Base-by-base conservation (phyloP, 129 eudicot genomes). In the Artemisia annua region DNA sequence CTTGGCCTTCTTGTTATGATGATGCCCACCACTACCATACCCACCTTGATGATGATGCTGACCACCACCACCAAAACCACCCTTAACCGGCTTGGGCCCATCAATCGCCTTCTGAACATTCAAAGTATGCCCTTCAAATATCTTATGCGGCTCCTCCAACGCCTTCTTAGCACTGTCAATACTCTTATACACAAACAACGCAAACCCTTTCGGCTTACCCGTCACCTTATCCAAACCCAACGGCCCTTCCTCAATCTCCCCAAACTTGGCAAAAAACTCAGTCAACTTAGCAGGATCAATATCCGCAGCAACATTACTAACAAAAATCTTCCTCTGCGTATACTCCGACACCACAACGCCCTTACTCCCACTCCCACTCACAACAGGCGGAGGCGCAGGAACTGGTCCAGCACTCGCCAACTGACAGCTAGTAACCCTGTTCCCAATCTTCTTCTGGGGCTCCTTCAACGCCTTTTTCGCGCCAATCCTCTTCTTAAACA, bases 231-330 rank as follows among this genome's bases (percentile, higher is more conserved):
- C 99, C 61, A 90, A 75, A 11, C 99, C 99, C 72, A 95, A 69
- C 0, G 99, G 99, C 32, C 99, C 99, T 2, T 90, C 97, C 75
- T 95, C 99, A 73, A 95, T 86, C 77, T 95, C 99, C 69, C 99
- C 99, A 80, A 71, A 95, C 57, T 78, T 82, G 0, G 85, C 65
- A 54, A 90, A 95, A 71, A 74, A 95, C 26, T 86, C 96, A 1
- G 71, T 49, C 64, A 95, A 68, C 78, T 86, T 88, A 22, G 65
- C 74, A 0, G 87, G 86, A 35, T 95, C 99, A 30, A 95, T 78
- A 44, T 95, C 97, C 1, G 93, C 89, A 0, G 88, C 67, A 66
- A 95, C 99, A 73, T 95, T 95, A 63, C 97, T 90, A 10, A 95
- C 96, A 63, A 86, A 95, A 6, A 95, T 90, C 88, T 95, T 95